Base-by-base conservation (phyloP, 805 yeast genomes). In the Groenewaldozyma salmanticensis region DNA sequence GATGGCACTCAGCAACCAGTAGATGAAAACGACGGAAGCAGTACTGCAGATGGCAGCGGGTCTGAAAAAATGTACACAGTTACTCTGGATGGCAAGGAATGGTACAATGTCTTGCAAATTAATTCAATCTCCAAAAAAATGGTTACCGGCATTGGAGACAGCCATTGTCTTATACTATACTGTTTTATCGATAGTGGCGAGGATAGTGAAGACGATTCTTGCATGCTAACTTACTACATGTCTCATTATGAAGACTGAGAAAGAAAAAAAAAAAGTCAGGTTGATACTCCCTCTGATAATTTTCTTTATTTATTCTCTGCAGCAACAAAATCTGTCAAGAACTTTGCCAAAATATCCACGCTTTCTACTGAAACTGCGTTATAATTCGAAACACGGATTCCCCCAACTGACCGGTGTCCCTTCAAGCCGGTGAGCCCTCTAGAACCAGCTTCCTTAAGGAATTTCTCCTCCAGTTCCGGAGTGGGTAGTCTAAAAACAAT, bases 371-470 rank as follows among this genome's bases (percentile, higher is more conserved):
- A 60, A 39, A 92, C 82, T 13, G 97, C 96, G 56, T 92, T 90
- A 62, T 90, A 88, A 41, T 87, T 67, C 11, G 96, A 87, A 13
- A 94, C 88, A 62, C 98, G 79, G 64, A 92, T 81, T 22, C 98
- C 98, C 39, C 97, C 97, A 34, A 90, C 97, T 3, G 95, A 85
- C 60, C 97, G 76, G 64, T 90, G 97, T 33, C 98, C 97, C 64
- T 87, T 84, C 55, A 90, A 71, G 4, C 96, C 97, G 4, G 77
- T 66, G 47, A 92, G 68, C 1, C 74, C 71, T 42, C 50, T 57
- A 21, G 60, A 72, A 19, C 67, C 71, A 2, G 96, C 95, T 37
- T 70, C 77, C 46, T 74, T 66, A 46, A 90, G 55, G 64, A 92
- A 92, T 45, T 72, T 64, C 4, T 72, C 69, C 55, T 88, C 96